Evolutionary conservation across 177 flowering plant species (phyloP).

Genomic region (Telopea speciosissima): DNA sequence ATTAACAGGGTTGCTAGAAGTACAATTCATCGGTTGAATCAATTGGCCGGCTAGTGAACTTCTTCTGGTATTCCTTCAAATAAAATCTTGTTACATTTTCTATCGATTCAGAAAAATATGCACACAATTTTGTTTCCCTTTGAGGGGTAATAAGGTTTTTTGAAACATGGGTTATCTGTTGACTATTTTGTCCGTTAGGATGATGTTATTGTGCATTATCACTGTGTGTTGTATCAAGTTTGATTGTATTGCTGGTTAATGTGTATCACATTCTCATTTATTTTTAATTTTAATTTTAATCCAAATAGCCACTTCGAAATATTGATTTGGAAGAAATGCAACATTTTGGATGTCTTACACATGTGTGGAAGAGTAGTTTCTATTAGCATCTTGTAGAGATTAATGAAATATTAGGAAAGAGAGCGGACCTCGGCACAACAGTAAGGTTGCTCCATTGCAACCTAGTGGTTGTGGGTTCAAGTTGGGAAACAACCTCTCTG

Average conservation of each 20-base stretch:
- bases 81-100: constrained; percentile 13
- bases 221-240: constrained; percentile 8
- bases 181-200: neutral
- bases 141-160: constrained; percentile 16
- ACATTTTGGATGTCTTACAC: neutral
- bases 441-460: too few relatives aligned
- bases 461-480: too few relatives aligned
- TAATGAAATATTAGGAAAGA: neutral
- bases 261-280: neutral
- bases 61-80: neutral
- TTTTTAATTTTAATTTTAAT: neutral
- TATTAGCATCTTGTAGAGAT: neutral
- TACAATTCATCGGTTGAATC: constrained; percentile 75
- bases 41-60: constrained; percentile 58
- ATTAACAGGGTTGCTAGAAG: constrained; percentile 85
- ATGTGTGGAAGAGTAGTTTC: neutral
- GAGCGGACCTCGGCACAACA: too few relatives aligned
- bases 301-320: neutral
- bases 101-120: constrained; percentile 11
- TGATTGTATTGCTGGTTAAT: constrained; percentile 2
- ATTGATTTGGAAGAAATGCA: neutral
- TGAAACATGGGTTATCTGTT: constrained; percentile 7
- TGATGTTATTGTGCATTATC: neutral
- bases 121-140: constrained; percentile 14
- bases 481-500: too few relatives aligned